Evolutionary conservation across 805 yeast species (phyloP).

Genomic region (Peterozyma xylosa): DNA sequence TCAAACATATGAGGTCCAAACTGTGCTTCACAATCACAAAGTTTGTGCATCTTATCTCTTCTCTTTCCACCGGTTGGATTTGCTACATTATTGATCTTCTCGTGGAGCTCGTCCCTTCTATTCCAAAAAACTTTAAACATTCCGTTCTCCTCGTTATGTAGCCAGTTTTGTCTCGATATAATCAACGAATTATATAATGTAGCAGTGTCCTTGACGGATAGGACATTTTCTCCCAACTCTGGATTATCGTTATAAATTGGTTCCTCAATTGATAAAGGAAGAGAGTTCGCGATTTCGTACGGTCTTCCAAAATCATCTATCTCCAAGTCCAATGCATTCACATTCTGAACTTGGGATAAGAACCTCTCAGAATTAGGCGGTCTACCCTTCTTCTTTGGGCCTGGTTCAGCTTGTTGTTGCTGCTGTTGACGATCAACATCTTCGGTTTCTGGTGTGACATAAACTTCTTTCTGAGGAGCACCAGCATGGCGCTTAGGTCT

Average conservation of each 20-base stretch:
- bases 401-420: too few species aligned
- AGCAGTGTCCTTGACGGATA: slow-evolving; percentile 66
- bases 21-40: slow-evolving; percentile 65
- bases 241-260: slow-evolving; percentile 42
- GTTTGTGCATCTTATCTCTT: slow-evolving; percentile 80
- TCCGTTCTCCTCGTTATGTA: slow-evolving; percentile 27
- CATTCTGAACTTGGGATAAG: slow-evolving; percentile 1
- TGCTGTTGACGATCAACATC: background rate
- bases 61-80: slow-evolving; percentile 26
- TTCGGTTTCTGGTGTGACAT: slow-evolving; percentile 3
- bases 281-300: slow-evolving; percentile 53
- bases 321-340: slow-evolving; percentile 2
- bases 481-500: too few species aligned
- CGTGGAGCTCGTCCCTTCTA: slow-evolving; percentile 26
- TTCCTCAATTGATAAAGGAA: slow-evolving; percentile 57
- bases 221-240: slow-evolving; percentile 48
- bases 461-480: too few species aligned
- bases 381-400: slow-evolving; percentile 1
- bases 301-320: slow-evolving; percentile 36
- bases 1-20: slow-evolving; percentile 84
- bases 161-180: slow-evolving; percentile 65
- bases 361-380: slow-evolving; percentile 3
- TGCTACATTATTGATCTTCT: slow-evolving; percentile 40
- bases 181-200: slow-evolving; percentile 64
- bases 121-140: slow-evolving; percentile 78